Evolutionary conservation across 106 monocot genomes (phyloP).

Genomic region (Platanthera zijinensis): DNA sequence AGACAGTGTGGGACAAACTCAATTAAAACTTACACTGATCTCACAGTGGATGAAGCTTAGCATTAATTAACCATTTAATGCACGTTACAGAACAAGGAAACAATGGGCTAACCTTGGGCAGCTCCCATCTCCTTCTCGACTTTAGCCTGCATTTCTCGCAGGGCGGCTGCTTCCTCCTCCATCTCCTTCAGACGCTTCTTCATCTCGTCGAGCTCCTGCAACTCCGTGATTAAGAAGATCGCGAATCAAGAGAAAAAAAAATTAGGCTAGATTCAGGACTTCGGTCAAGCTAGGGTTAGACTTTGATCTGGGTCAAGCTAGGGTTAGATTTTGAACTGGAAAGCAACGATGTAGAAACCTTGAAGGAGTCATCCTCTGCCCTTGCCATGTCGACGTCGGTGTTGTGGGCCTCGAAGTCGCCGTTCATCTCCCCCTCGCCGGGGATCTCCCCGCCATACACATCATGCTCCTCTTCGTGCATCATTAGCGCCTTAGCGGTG

Average conservation of each 20-base stretch:
- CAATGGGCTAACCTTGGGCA: conserved; percentile 35
- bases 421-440: conserved; percentile 8
- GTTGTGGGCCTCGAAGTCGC: conserved; percentile 15
- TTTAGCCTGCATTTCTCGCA: conserved; percentile 96
- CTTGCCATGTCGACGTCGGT: conserved; percentile 14
- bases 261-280: background rate
- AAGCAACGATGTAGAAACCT: conserved; percentile 3
- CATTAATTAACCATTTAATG: background rate
- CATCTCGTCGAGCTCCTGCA: conserved; percentile 87
- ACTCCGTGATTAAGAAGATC: background rate
- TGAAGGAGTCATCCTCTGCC: conserved; percentile 10
- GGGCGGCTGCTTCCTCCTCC: conserved; percentile 92
- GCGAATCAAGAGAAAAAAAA: background rate
- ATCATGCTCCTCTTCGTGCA: conserved; percentile 28
- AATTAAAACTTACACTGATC: background rate
- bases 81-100: background rate
- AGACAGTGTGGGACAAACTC: no score
- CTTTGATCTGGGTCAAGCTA: background rate
- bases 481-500: background rate
- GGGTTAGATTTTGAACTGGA: conserved; percentile 2
- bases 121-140: conserved; percentile 91
- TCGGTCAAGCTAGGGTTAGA: conserved; percentile 1
- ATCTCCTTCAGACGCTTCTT: conserved; percentile 88
- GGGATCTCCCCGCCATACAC: conserved; percentile 25
- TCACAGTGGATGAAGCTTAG: background rate